phyloP scores from a whole-genome alignment of 116 monocot genomes.

The Iris pallida region DNA sequence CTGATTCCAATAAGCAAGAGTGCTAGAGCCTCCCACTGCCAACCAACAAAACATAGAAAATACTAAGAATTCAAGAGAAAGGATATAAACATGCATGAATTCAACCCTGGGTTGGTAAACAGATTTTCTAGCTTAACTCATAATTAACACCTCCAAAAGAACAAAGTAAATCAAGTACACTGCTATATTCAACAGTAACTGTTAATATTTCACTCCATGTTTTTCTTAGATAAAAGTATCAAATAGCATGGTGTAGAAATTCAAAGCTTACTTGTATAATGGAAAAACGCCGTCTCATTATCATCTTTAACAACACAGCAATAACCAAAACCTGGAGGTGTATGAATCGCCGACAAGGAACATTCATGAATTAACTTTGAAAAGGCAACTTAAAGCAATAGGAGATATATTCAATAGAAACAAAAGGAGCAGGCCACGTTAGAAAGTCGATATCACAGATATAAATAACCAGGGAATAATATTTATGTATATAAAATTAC shows the following conservation, averaged over 20 bases:
- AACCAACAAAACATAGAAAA: constrained; percentile 5
- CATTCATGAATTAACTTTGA: neutral
- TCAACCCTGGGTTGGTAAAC: no score
- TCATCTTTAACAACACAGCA: constrained; percentile 80
- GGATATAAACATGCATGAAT: neutral
- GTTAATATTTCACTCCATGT: neutral
- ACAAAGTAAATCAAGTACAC: neutral
- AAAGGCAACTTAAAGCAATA: neutral
- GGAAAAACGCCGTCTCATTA: constrained; percentile 90
- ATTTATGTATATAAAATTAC: no score
- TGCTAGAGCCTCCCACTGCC: constrained; percentile 95
- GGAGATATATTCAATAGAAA: neutral
- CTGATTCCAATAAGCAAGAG: constrained; percentile 93
- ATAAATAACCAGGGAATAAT: neutral
- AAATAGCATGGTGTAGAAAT: neutral
- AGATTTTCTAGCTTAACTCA: neutral
- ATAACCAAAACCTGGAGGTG: constrained; percentile 80
- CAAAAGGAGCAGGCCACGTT: neutral
- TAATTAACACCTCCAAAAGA: neutral
- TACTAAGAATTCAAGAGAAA: neutral
- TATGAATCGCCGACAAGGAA: neutral
- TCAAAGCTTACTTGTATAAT: constrained; percentile 66
- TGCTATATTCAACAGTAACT: neutral
- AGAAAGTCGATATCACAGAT: neutral
- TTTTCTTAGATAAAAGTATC: neutral